Evolutionary conservation across 768 basidiomycete species (phyloP).

Genomic region (Ramaria sp.): DNA sequence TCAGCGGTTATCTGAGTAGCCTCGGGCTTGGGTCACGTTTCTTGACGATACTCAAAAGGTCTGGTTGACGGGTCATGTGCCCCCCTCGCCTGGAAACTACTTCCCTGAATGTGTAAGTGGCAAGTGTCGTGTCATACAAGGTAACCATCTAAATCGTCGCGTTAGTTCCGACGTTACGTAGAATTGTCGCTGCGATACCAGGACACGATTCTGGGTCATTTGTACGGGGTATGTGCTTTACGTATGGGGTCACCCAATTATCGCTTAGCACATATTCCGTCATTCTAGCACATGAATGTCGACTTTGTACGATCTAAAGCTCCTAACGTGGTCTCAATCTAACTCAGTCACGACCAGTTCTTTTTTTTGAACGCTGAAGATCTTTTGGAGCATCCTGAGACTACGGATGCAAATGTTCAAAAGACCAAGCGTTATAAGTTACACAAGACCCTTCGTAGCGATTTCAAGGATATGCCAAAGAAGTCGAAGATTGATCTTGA

Average conservation of each 20-base stretch:
- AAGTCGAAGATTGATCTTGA: conserved; percentile 40
- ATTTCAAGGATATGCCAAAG: conserved; percentile 55
- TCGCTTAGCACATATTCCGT: conserved; percentile 14
- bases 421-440: conserved; percentile 23
- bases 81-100: conserved; percentile 70
- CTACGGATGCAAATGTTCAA: conserved; percentile 2
- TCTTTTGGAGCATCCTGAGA: conserved; percentile 23
- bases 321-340: neutral
- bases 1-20: conserved; percentile 20
- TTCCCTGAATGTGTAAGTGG: conserved; percentile 77
- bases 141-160: neutral
- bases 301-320: conserved; percentile 48
- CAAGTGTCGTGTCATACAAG: neutral
- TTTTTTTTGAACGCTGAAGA: conserved; percentile 45
- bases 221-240: conserved; percentile 56
- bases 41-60: neutral
- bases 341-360: conserved; percentile 27
- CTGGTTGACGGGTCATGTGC: conserved; percentile 62
- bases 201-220: conserved; percentile 78
- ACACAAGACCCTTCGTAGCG: conserved; percentile 47
- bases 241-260: conserved; percentile 5
- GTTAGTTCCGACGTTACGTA: conserved; percentile 51
- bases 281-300: conserved; percentile 64
- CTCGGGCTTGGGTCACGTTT: no score
- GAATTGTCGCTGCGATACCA: conserved; percentile 75